Conservation (phyloP, 1,284 basidiomycete genomes). For the Cutaneotrichosporon sp. region DNA sequence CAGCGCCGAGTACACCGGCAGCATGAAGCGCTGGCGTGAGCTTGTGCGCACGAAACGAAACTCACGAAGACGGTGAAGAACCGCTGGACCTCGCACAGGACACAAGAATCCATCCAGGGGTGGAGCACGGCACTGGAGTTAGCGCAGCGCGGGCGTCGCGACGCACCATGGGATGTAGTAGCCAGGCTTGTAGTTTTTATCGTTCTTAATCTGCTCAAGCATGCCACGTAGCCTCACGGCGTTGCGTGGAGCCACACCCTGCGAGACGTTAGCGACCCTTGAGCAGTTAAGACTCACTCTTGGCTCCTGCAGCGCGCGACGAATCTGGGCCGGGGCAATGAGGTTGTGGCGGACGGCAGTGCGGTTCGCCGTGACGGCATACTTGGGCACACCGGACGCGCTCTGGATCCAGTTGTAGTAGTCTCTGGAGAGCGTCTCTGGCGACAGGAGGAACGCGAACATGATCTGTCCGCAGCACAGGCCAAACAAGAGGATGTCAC, state of each 20-base stretch:
- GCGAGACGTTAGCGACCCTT: too few relatives aligned
- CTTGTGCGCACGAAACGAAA: constrained; percentile 17
- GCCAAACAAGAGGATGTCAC: constrained; percentile 76
- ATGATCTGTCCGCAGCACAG: constrained; percentile 84
- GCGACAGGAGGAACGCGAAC: constrained; percentile 73
- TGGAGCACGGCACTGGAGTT: constrained; percentile 49
- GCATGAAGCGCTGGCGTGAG: constrained; percentile 58
- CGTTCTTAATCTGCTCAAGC: constrained; percentile 21
- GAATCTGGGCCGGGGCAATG: constrained; percentile 58
- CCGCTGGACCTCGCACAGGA: constrained; percentile 62
- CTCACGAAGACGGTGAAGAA: constrained; percentile 66
- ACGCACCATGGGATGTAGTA: constrained; percentile 54
- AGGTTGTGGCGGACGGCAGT: constrained; percentile 57
- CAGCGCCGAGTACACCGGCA: constrained; percentile 73
- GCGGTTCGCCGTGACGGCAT: constrained; percentile 60
- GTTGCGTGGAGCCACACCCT: constrained; percentile 37
- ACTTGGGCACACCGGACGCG: constrained; percentile 62
- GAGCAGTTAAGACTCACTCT: constrained; percentile 47
- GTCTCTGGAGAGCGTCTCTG: constrained; percentile 73
- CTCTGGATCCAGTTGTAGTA: constrained; percentile 67
- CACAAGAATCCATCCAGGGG: constrained; percentile 69
- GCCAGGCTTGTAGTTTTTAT: constrained; percentile 23
- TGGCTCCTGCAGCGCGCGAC: constrained; percentile 53
- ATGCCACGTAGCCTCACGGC: constrained; percentile 25
- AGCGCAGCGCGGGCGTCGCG: background rate